These are phyloP conservation scores for Penicillium olsonii DNA, from an alignment of 2,329 filamentous ascomycete species.

Conservation along the genomic window DNA sequence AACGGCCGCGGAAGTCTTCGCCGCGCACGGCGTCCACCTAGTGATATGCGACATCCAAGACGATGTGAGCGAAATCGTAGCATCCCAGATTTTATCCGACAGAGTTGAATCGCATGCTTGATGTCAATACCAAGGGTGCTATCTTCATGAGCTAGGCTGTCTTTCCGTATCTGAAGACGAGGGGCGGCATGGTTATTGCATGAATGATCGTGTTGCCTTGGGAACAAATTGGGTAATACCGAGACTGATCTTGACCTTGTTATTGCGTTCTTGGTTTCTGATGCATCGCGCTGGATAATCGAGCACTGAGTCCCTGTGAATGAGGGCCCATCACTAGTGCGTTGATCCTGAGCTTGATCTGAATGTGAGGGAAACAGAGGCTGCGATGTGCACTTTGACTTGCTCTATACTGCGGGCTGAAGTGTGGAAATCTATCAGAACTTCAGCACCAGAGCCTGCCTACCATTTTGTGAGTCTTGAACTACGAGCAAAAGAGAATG, in stretches of 20 bases:
- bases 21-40: not conserved
- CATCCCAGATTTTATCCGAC: not conserved
- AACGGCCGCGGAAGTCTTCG: not conserved
- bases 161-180: not conserved
- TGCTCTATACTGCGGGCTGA: no score
- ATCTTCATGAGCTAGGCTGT: slow-evolving; percentile 2
- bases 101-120: not conserved
- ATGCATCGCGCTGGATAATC: not conserved
- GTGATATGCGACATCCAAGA: slow-evolving; percentile 2
- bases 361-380: not conserved
- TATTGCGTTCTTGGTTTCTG: slow-evolving; percentile 1
- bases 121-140: not conserved
- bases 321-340: not conserved
- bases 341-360: not conserved
- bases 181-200: not conserved
- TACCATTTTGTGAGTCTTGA: no score
- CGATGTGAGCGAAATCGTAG: not conserved
- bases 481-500: not conserved
- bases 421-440: no score
- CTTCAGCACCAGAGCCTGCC: no score
- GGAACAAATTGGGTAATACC: not conserved
- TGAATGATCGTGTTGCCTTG: not conserved
- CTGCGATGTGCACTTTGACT: not conserved
- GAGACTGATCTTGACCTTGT: not conserved
- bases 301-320: not conserved